Evolutionary conservation across 1,139 yeast genomes (phyloP), one percentile per base, ranked within the genome.

Genomic region (Scheffersomyces parashehatae): DNA sequence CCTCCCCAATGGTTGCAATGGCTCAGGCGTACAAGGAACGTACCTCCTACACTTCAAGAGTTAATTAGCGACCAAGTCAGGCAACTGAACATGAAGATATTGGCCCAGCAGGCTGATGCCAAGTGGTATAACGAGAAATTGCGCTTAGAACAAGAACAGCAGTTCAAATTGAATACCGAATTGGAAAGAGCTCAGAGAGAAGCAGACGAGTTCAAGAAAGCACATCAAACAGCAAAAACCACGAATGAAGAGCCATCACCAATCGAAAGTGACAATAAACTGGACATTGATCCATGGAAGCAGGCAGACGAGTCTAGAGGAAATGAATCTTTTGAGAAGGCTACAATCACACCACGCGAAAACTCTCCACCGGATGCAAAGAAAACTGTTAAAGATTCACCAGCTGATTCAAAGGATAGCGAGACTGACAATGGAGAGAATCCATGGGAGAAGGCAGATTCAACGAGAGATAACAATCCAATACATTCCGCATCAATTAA

Each of bases 1-100:
- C 84, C 83, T 12, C 83, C 93, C 1, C 91, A 83, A 56, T 88
- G 96, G 95, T 67, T 80, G 35, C 91, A 85, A 58, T 88, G 96
- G 96, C 70, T 88, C 20, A 64, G 95, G 40, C 71, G 81, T 53
- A 82, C 88, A 1, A 70, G 95, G 41, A 64, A 70, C 1, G 57
- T 65, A 1, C 73, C 83, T 2, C 96, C 96, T 0, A 70, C 82
- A 1, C 56, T 88, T 30, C 72, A 76, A 37, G 95, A 87, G 50
- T 71, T 88, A 37, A 50, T 76, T 4, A 67, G 66, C 3, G 95
- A 88, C 52, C 73, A 80, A 53, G 54, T 68, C 15, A 70, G 96
- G 38, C 82, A 82, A 45, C 70, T 70, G 38, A 67, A 70, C 16
- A 70, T 88, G 51, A 79, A 81, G 58, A 58, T 75, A 1, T 66